Percentiles rank a stretch among this genome's conserved stretches.
These are phyloP conservation scores for Ustilago trichophora DNA, from an alignment of 1,284 basidiomycete genomes.

Conservation along the genomic window DNA sequence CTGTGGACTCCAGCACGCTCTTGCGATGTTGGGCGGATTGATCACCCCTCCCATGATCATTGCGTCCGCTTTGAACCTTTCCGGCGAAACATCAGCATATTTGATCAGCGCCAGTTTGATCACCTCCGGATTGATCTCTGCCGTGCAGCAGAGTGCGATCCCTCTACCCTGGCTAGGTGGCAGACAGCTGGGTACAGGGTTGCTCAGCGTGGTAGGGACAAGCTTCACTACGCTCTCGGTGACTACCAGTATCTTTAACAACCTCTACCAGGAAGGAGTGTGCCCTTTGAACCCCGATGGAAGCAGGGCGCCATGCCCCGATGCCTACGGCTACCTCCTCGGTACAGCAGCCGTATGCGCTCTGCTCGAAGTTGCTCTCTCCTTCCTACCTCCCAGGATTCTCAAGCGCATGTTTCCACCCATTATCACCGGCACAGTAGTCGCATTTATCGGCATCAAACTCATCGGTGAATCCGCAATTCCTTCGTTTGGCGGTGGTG, in stretches of 20 bases:
- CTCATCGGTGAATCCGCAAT: slow-evolving; percentile 79
- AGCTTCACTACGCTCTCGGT: slow-evolving; percentile 83
- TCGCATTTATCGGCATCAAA: slow-evolving; percentile 74
- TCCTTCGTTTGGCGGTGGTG: slow-evolving; percentile 81
- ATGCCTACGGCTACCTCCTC: slow-evolving; percentile 68
- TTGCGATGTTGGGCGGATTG: slow-evolving; percentile 81
- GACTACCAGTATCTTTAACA: slow-evolving; percentile 74
- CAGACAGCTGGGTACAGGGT: slow-evolving; percentile 79
- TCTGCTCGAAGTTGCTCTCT: slow-evolving; percentile 80
- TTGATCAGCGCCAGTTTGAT: slow-evolving; percentile 84
- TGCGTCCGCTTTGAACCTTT: slow-evolving; percentile 60
- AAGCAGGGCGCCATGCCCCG: slow-evolving; percentile 73
- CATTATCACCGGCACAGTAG: slow-evolving; percentile 73
- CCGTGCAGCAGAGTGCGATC: slow-evolving; percentile 78
- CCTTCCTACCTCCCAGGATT: slow-evolving; percentile 74
- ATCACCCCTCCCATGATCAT: slow-evolving; percentile 81
- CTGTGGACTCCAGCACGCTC: slow-evolving; percentile 74
- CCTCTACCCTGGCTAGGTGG: slow-evolving; percentile 70
- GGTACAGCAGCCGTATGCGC: slow-evolving; percentile 81
- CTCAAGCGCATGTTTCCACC: slow-evolving; percentile 81
- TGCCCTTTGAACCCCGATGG: slow-evolving; percentile 77
- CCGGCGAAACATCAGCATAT: slow-evolving; percentile 73
- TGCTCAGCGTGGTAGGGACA: slow-evolving; percentile 85
- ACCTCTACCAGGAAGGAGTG: slow-evolving; percentile 80
- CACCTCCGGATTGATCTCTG: slow-evolving; percentile 74